phyloP scores from a whole-genome alignment of 768 basidiomycete genomes.

The Hygrophorus russula region DNA sequence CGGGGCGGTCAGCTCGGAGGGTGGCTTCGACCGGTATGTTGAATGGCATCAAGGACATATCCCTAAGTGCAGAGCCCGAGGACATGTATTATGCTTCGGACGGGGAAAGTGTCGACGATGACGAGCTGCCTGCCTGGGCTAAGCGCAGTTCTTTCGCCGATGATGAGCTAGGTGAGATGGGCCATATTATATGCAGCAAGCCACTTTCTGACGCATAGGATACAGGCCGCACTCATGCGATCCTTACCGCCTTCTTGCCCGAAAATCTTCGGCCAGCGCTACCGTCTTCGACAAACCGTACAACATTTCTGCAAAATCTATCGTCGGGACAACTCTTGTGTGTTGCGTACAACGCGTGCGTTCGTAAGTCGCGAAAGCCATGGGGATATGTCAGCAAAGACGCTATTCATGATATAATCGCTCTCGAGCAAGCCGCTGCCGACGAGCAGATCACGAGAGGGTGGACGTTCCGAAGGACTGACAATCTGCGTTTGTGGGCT shows the following conservation, averaged over 20 bases:
- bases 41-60: slow-evolving; percentile 13
- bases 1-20: slow-evolving; percentile 22
- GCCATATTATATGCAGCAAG: not conserved
- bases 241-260: slow-evolving; percentile 54
- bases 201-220: not conserved
- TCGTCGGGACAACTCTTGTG: slow-evolving; percentile 78
- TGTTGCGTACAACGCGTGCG: slow-evolving; percentile 66
- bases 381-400: slow-evolving; percentile 82
- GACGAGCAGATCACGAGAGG: slow-evolving; percentile 39
- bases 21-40: slow-evolving; percentile 54
- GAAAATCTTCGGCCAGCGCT: slow-evolving; percentile 27
- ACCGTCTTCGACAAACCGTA: slow-evolving; percentile 10
- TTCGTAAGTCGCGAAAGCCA: slow-evolving; percentile 69
- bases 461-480: slow-evolving; percentile 80
- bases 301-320: slow-evolving; percentile 40
- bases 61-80: slow-evolving; percentile 35
- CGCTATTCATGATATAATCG: slow-evolving; percentile 69
- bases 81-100: slow-evolving; percentile 26
- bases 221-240: slow-evolving; percentile 52
- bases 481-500: slow-evolving; percentile 78
- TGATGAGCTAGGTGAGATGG: slow-evolving; percentile 45
- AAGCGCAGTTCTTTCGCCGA: slow-evolving; percentile 40
- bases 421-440: slow-evolving; percentile 38
- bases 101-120: slow-evolving; percentile 48
- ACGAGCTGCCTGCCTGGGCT: slow-evolving; percentile 73